phyloP scores from a whole-genome alignment of 768 basidiomycete genomes.

The Inosperma sp. region DNA sequence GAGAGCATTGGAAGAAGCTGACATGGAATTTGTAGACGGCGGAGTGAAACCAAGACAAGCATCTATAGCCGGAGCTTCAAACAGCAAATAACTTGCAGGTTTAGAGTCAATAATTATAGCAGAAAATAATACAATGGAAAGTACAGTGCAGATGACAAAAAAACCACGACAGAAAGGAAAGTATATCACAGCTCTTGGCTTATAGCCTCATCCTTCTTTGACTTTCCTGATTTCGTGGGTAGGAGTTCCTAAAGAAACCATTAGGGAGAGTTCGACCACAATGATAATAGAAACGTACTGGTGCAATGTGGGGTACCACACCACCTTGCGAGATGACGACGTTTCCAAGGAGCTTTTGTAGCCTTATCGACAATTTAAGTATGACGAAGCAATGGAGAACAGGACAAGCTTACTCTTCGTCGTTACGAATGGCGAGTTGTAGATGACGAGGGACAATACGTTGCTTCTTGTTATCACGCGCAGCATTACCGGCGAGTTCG shows the following conservation, averaged over 20 bases:
- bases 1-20: no score
- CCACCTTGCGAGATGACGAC: conserved; percentile 95
- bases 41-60: no score
- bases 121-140: no score
- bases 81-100: no score
- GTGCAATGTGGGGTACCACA: conserved; percentile 68
- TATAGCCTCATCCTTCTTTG: conserved; percentile 42
- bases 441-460: conserved; percentile 94
- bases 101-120: no score
- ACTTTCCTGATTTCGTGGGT: conserved; percentile 38
- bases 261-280: conserved; percentile 16
- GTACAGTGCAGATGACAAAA: conserved; percentile 20
- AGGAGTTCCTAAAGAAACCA: conserved; percentile 34
- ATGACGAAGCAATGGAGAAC: background rate
- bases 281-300: conserved; percentile 24
- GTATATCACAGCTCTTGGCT: conserved; percentile 42
- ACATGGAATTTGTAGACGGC: no score
- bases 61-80: no score
- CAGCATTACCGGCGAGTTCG: conserved; percentile 87
- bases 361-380: conserved; percentile 30
- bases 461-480: conserved; percentile 83
- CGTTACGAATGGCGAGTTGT: conserved; percentile 90
- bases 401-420: conserved; percentile 67
- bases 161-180: conserved; percentile 14
- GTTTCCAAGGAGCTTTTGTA: conserved; percentile 78